These are phyloP conservation scores for Jackrogersella multiformis DNA, from an alignment of 495 filamentous ascomycete species.

Conservation along the genomic window DNA sequence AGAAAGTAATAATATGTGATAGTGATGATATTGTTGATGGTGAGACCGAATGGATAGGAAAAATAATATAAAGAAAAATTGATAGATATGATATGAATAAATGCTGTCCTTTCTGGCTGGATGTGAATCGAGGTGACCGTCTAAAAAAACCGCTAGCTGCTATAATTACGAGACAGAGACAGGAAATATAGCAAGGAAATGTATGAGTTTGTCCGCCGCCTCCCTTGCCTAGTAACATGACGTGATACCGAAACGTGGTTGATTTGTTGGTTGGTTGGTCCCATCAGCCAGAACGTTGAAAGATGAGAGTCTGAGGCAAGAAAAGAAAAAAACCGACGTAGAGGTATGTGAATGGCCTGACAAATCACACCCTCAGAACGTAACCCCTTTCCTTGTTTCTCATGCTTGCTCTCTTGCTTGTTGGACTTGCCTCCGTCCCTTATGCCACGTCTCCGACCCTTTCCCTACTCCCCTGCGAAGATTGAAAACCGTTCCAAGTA, in stretches of 20 bases:
- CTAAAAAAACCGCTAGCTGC: constrained; percentile 35
- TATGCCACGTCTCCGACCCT: constrained; percentile 22
- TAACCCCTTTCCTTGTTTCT: constrained; percentile 1
- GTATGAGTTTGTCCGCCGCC: constrained; percentile 15
- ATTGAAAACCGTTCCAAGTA: constrained; percentile 30
- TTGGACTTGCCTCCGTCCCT: constrained; percentile 18
- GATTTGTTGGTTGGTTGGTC: constrained; percentile 4
- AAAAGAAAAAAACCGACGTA: constrained; percentile 9
- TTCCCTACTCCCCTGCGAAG: constrained; percentile 7
- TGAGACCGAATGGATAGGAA: neutral
- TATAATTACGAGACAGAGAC: constrained; percentile 35
- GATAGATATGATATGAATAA: constrained; percentile 19
- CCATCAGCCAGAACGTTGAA: constrained; percentile 8
- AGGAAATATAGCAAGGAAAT: constrained; percentile 13
- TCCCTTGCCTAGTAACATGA: constrained; percentile 7
- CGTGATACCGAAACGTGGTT: constrained; percentile 4
- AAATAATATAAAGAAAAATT: constrained; percentile 1
- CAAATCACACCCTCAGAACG: constrained; percentile 19
- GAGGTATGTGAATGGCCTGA: constrained; percentile 24
- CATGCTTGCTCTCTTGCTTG: constrained; percentile 4
- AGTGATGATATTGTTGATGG: neutral
- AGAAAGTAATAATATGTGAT: constrained; percentile 4
- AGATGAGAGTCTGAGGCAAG: constrained; percentile 1
- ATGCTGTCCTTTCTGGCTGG: constrained; percentile 33
- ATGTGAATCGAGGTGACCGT: constrained; percentile 43